Conservation (phyloP, 2,329 filamentous ascomycete species). For the Penicillium rolfsii region DNA sequence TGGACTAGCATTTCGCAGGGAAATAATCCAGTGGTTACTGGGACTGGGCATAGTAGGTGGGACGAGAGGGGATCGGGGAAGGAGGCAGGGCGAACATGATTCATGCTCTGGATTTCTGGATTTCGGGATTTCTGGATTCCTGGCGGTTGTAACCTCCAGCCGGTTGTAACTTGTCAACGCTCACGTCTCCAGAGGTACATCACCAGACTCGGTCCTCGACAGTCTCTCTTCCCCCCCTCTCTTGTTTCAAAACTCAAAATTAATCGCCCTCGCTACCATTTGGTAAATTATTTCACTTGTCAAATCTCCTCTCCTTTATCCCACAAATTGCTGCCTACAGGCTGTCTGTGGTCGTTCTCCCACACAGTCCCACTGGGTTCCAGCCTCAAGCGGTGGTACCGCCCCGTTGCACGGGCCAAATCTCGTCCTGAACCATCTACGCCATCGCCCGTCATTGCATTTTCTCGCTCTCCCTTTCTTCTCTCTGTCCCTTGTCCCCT, state of each 20-base stretch:
- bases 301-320: not conserved
- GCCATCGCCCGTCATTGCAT: slow-evolving; percentile 8
- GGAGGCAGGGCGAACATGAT: not conserved
- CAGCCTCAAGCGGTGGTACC: slow-evolving; percentile 6
- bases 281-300: not conserved
- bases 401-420: slow-evolving; percentile 17
- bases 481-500: not conserved
- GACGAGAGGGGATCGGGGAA: not conserved
- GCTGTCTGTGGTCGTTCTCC: too few species aligned
- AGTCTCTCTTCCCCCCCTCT: not conserved
- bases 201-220: not conserved
- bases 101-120: not conserved
- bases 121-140: not conserved
- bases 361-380: not conserved
- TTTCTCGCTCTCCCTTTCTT: not conserved
- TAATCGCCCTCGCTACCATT: not conserved
- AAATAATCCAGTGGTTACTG: not conserved
- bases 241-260: not conserved
- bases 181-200: not conserved
- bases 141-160: not conserved
- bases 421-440: slow-evolving; percentile 12
- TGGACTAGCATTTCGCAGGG: not conserved
- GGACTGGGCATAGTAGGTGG: not conserved
- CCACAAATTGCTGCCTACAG: not conserved
- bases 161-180: not conserved